Base-by-base conservation (phyloP, 1,284 basidiomycete species). In the Naganishia sp. region DNA sequence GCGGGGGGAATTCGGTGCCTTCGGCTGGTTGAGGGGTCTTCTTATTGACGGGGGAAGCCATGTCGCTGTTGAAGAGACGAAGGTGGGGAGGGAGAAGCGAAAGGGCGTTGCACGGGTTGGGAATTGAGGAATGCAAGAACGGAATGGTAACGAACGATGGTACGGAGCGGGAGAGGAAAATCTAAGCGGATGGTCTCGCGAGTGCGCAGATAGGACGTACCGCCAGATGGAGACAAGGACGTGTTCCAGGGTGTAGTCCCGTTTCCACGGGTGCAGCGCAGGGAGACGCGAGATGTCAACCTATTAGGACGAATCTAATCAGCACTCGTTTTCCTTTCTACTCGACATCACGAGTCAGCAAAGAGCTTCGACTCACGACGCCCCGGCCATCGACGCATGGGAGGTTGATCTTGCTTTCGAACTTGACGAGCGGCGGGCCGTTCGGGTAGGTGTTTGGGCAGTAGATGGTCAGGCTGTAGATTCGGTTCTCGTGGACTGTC, bases 401-500 rank as follows among this genome's bases (percentile, higher is more conserved):
- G n/a, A 99, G 84, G 79, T 97, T 97, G 73, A 99, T 92, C 69
- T 87, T 86, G 58, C 91, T 95, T 69, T 91, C 77, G 80, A 99
- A 99, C 69, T 78, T 79, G 73, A 80, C 78, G 32, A 80, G 61
- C 56, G 79, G 79, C 18, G 78, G 77, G 7, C 70, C 49, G 60
- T 80, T 78, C 7, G 96, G 95, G 79, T 99, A 99, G 6, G 78
- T 72, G 7, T 87, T 82, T 43, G 88, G 90, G 76, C 95, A 98
- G 74, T 84, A 83, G 77, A 99, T 94, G 83, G 89, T 91, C 73
- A 99, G 86, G 67, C 88, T 91, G 85, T 98, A 99, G 81, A 99
- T 99, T 62, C 95, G 87, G 82, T 99, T 99, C 85, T 99, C 94
- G 81, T 95, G 94, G 13, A 95, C 92, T 39, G 92, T 94, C 90